Evolutionary conservation across 352 stramenopile genomes (phyloP).

Genomic region (Globisporangium nodosum): DNA sequence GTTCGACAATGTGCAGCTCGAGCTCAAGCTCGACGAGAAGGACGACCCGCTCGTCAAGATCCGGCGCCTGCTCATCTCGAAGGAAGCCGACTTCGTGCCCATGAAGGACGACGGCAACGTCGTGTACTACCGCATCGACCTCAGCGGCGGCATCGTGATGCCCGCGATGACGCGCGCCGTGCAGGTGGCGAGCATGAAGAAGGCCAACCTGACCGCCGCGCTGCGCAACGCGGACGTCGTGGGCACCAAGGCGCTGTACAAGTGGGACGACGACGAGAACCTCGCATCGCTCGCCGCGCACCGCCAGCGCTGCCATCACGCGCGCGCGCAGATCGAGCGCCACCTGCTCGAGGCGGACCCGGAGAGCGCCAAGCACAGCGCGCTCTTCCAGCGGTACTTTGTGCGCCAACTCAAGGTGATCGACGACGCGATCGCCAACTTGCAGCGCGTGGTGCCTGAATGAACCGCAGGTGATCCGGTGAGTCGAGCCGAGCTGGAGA

Average conservation of each 20-base stretch:
- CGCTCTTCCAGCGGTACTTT: constrained; percentile 17
- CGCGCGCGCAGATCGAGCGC: constrained; percentile 7
- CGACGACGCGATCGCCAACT: constrained; percentile 11
- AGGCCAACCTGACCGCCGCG: constrained; percentile 24
- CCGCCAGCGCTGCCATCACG: constrained; percentile 7
- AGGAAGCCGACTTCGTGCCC: constrained; percentile 21
- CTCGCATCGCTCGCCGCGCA: constrained; percentile 10
- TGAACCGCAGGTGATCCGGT: not conserved
- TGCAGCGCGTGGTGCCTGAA: constrained; percentile 7
- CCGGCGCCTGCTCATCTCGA: constrained; percentile 33
- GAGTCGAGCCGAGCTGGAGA: not conserved
- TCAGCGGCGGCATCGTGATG: constrained; percentile 17
- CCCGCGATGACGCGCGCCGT: constrained; percentile 25
- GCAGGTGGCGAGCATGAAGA: constrained; percentile 27
- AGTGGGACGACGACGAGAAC: constrained; percentile 20
- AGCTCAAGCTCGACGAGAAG: constrained; percentile 9
- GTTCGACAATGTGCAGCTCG: constrained; percentile 22
- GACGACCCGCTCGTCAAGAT: constrained; percentile 37
- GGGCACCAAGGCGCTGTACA: constrained; percentile 17
- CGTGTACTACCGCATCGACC: constrained; percentile 21
- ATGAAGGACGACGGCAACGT: constrained; percentile 12
- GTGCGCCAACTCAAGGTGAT: constrained; percentile 17
- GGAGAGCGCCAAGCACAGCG: constrained; percentile 8
- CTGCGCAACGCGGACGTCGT: constrained; percentile 19
- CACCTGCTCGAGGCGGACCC: constrained; percentile 9